Evolutionary conservation across 2,329 filamentous ascomycete species (phyloP), one percentile per base, ranked within the genome.

Genomic region (Pestalotiopsis sp.): DNA sequence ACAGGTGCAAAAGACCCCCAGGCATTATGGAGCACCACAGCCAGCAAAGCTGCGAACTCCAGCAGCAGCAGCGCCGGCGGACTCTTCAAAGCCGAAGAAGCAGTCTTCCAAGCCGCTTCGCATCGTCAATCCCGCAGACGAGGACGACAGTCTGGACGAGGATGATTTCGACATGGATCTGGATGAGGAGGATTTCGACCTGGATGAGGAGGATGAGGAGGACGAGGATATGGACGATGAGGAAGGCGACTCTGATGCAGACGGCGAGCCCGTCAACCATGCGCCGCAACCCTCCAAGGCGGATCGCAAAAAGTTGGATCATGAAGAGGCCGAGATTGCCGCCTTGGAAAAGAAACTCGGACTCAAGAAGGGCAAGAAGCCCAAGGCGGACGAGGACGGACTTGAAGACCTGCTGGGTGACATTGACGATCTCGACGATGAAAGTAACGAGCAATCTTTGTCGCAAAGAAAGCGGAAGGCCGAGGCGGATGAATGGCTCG

Each of bases 311-410:
- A 89, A 88, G 73, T 83, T 98, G 4, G 90, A 89, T 0, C 85
- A 93, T 70, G 95, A 99, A 69, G 94, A 98, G 75, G 93, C 90
- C 2, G 94, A 97, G 74, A 98, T 99, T 73, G 91, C 92, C 23
- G 90, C 90, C 2, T 83, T 98, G 40, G 96, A 99, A 82, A 94
- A 91, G 79, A 97, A 93, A 76, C 83, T 99, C 3, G 95, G 96
- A 0, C 86, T 98, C 41, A 90, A 87, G 72, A 93, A 91, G 76
- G 89, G 90, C 27, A 92, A 91, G 70, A 97, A 94, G 76, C 91
- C 88, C 0, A 91, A 92, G 72, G 85, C 90, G 0, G 87, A 89
- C 23, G 93, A 97, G 6, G 95, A 98, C 76, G 95, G 94, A 0
- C 82, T 98, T 2, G 93, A 91, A 57, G 92, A 93, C 67, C 80